phyloP scores from a whole-genome alignment of 768 basidiomycete genomes.

The Tulasnella sp. region DNA sequence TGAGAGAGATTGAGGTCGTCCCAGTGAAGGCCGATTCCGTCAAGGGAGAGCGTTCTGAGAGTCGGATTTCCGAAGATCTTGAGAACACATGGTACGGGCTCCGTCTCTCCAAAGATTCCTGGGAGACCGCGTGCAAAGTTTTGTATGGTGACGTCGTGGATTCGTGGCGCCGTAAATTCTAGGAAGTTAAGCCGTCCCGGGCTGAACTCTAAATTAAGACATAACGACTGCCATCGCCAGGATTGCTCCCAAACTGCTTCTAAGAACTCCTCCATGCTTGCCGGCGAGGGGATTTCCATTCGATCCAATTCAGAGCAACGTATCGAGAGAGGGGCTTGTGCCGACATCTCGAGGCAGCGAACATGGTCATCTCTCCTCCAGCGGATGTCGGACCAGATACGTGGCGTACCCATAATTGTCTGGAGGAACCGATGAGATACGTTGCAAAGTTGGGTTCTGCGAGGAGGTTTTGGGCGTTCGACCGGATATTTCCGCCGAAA shows the following conservation, averaged over 20 bases:
- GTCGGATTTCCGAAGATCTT: background rate
- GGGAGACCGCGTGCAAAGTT: background rate
- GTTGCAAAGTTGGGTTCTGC: background rate
- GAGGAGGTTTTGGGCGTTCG: background rate
- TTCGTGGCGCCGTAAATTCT: background rate
- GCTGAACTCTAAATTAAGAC: background rate
- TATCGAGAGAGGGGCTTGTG: background rate
- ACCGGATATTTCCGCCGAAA: background rate
- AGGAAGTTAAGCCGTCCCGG: background rate
- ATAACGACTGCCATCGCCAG: background rate
- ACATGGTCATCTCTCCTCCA: background rate
- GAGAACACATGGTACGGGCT: no score
- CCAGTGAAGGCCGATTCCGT: background rate
- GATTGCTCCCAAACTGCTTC: background rate
- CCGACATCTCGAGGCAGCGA: background rate
- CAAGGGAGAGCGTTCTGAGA: background rate
- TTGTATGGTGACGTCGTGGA: background rate
- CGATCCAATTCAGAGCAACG: background rate
- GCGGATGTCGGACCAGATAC: background rate
- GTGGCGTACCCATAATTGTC: background rate
- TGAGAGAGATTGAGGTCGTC: background rate
- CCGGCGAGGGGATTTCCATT: background rate
- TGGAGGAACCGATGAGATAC: background rate
- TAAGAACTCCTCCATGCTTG: background rate
- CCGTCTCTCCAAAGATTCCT: background rate